Evolutionary conservation across 768 basidiomycete species (phyloP).

Genomic region (Calocybe cyanea): DNA sequence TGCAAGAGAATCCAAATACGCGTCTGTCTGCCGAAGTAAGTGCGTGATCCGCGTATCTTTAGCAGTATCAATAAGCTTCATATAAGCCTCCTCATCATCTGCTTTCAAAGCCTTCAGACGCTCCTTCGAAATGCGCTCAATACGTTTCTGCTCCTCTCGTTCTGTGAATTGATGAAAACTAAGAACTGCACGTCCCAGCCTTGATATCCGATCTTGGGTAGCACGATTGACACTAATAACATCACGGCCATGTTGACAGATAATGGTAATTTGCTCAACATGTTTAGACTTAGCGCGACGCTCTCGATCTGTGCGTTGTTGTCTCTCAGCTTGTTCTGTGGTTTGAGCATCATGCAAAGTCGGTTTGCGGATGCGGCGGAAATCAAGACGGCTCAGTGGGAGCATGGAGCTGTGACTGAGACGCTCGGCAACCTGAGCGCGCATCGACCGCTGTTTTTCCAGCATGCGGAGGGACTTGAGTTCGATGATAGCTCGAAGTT

Average conservation of each 20-base stretch:
- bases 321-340: slow-evolving; percentile 87
- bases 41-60: slow-evolving; percentile 99
- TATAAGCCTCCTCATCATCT: slow-evolving; percentile 99
- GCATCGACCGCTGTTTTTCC: slow-evolving; percentile 86
- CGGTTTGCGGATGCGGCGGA: slow-evolving; percentile 83
- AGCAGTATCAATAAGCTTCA: slow-evolving; percentile 97
- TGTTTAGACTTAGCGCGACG: slow-evolving; percentile 95
- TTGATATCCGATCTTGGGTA: slow-evolving; percentile 62
- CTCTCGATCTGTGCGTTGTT: slow-evolving; percentile 90
- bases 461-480: slow-evolving; percentile 85
- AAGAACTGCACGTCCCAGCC: slow-evolving; percentile 77
- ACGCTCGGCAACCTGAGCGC: slow-evolving; percentile 81
- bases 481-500: slow-evolving; percentile 88
- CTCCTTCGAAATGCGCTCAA: slow-evolving; percentile 94
- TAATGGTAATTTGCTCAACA: slow-evolving; percentile 86
- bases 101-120: slow-evolving; percentile 96
- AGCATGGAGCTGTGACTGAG: slow-evolving; percentile 85
- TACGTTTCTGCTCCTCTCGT: slow-evolving; percentile 96
- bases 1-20: slow-evolving; percentile 92
- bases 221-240: slow-evolving; percentile 63
- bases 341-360: slow-evolving; percentile 83
- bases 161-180: slow-evolving; percentile 87
- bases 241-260: slow-evolving; percentile 79
- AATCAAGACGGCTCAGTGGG: slow-evolving; percentile 88
- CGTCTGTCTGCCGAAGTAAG: slow-evolving; percentile 88